These are phyloP conservation scores for Termitomyces sp. DNA, from an alignment of 768 basidiomycete species.

Conservation along the genomic window DNA sequence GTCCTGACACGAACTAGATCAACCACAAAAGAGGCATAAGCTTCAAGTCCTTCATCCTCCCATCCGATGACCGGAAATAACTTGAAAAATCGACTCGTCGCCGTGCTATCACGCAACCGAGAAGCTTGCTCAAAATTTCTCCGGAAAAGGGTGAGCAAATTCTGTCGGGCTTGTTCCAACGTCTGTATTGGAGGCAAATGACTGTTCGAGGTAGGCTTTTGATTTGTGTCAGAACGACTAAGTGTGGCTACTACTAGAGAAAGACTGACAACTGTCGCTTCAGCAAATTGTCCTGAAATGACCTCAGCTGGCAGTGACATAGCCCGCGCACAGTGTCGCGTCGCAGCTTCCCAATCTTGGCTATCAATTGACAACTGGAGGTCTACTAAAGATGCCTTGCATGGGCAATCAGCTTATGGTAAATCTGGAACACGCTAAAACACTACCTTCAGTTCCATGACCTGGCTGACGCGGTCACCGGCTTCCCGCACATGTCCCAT, in stretches of 20 bases:
- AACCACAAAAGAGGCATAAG: constrained; percentile 90
- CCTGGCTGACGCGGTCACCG: constrained; percentile 85
- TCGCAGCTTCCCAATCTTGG: constrained; percentile 95
- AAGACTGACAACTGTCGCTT: constrained; percentile 70
- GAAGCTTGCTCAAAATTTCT: constrained; percentile 83
- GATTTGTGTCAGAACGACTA: neutral
- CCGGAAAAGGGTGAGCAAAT: constrained; percentile 72
- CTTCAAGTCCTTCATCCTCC: constrained; percentile 86
- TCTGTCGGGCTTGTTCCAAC: constrained; percentile 66
- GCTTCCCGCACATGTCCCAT: constrained; percentile 88
- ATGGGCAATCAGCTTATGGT: constrained; percentile 5
- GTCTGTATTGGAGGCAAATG: constrained; percentile 85
- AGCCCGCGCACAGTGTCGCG: constrained; percentile 84
- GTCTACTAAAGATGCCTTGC: constrained; percentile 32
- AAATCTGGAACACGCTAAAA: neutral
- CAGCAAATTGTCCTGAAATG: constrained; percentile 80
- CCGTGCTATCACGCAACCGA: constrained; percentile 71
- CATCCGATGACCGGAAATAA: constrained; percentile 94
- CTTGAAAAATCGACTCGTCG: constrained; percentile 93
- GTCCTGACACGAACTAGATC: constrained; percentile 79
- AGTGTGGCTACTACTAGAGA: neutral
- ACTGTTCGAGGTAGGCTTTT: constrained; percentile 84
- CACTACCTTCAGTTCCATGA: constrained; percentile 89
- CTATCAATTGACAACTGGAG: constrained; percentile 72
- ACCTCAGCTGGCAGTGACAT: constrained; percentile 80